Conservation (phyloP, 140 eudicot genomes). For the Anethum foeniculum region DNA sequence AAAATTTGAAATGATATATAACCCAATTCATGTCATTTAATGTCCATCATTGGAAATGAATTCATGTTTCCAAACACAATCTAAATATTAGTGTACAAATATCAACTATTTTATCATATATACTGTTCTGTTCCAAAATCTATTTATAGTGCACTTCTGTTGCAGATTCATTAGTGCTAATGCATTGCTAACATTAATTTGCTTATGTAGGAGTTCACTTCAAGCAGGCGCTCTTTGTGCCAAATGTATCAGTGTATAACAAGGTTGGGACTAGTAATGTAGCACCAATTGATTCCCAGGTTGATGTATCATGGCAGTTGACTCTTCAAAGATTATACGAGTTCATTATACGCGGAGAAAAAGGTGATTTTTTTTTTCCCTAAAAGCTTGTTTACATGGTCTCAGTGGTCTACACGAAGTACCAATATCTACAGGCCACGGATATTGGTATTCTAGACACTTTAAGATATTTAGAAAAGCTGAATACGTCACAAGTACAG, state of each 20-base stretch:
- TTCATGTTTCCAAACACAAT: neutral
- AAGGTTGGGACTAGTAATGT: constrained; percentile 53
- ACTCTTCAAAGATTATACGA: constrained; percentile 82
- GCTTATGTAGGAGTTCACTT: constrained; percentile 59
- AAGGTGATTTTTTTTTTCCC: constrained; percentile 26
- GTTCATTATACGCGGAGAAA: constrained; percentile 38
- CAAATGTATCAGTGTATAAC: constrained; percentile 71
- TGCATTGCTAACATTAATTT: neutral
- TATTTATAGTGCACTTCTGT: neutral
- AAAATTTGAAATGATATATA: neutral
- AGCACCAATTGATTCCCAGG: constrained; percentile 45
- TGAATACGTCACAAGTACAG: neutral
- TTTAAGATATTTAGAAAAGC: neutral
- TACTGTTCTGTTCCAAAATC: neutral
- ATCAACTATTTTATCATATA: neutral
- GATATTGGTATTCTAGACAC: neutral
- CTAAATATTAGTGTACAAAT: neutral
- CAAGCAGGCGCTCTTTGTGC: constrained; percentile 83
- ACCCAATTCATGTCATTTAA: neutral
- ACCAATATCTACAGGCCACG: neutral
- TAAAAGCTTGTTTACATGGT: neutral
- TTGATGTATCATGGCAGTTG: constrained; percentile 77
- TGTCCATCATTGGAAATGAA: neutral
- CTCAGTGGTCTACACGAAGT: neutral
- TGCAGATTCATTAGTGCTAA: neutral